These are phyloP conservation scores for Metarhizium rileyi DNA, from an alignment of 2,329 filamentous ascomycete genomes.

Conservation along the genomic window DNA sequence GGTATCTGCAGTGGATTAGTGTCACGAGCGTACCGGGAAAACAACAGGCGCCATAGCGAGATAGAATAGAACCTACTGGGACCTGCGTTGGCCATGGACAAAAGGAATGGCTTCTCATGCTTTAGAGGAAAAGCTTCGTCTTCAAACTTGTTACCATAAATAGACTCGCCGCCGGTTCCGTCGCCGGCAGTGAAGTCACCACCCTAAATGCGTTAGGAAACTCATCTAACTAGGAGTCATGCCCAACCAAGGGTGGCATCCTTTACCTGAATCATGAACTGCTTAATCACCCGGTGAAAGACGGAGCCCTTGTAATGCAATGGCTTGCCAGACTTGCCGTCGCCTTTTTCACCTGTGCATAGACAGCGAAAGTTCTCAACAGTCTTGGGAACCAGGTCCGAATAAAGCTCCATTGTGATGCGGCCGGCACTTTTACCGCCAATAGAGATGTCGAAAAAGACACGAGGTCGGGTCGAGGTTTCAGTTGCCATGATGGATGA, in stretches of 20 bases:
- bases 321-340: slow-evolving; percentile 70
- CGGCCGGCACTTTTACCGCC: slow-evolving; percentile 65
- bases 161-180: slow-evolving; percentile 91
- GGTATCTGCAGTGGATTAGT: slow-evolving; percentile 46
- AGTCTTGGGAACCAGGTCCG: slow-evolving; percentile 78
- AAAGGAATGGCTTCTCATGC: slow-evolving; percentile 85
- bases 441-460: slow-evolving; percentile 90
- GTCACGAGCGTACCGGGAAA: not conserved
- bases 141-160: slow-evolving; percentile 94
- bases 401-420: slow-evolving; percentile 75
- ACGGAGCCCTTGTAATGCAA: slow-evolving; percentile 86
- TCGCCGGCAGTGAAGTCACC: slow-evolving; percentile 94
- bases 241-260: not conserved
- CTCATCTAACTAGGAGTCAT: slow-evolving; percentile 19
- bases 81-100: slow-evolving; percentile 97
- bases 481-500: slow-evolving; percentile 29
- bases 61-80: slow-evolving; percentile 50
- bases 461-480: slow-evolving; percentile 54
- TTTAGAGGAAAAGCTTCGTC: slow-evolving; percentile 92
- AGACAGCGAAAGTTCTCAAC: slow-evolving; percentile 92
- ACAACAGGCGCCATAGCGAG: not conserved
- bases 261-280: slow-evolving; percentile 74
- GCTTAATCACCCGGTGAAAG: slow-evolving; percentile 97
- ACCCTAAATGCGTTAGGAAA: slow-evolving; percentile 42
- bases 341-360: slow-evolving; percentile 90